These are phyloP conservation scores for Otatea glauca DNA, from an alignment of 176 grass and related monocot genomes.

Conservation along the genomic window DNA sequence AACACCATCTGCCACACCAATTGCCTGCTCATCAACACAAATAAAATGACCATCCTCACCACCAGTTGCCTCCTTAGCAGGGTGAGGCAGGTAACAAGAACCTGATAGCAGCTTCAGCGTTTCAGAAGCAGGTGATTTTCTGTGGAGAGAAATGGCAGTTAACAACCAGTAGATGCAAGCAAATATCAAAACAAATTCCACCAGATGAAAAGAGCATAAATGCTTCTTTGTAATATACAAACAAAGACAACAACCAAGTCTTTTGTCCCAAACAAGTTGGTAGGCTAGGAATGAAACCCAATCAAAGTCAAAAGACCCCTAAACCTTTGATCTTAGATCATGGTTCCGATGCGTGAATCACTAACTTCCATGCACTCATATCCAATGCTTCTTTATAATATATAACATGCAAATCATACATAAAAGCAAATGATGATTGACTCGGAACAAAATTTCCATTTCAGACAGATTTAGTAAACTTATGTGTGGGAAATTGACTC, in stretches of 20 bases:
- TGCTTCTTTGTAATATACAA: neutral
- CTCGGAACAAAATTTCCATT: neutral
- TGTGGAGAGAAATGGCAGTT: constrained; percentile 26
- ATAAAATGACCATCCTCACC: constrained; percentile 99
- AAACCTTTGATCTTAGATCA: too few relatives aligned
- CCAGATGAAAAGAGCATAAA: neutral
- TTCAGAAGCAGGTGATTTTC: constrained; percentile 53
- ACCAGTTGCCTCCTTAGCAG: constrained; percentile 92
- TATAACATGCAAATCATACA: neutral
- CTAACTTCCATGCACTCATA: too few relatives aligned
- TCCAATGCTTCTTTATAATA: neutral
- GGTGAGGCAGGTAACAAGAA: constrained; percentile 94
- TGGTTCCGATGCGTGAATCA: too few relatives aligned
- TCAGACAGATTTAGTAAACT: neutral
- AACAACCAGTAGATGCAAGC: neutral
- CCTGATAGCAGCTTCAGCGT: constrained; percentile 78
- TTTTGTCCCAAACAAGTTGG: too few relatives aligned
- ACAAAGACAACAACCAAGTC: too few relatives aligned
- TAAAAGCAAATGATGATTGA: constrained; percentile 6
- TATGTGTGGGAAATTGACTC: neutral
- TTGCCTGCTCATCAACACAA: constrained; percentile 69
- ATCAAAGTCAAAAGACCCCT: too few relatives aligned
- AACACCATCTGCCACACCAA: constrained; percentile 96
- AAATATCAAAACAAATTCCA: constrained; percentile 15
- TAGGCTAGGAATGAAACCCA: too few relatives aligned